These are phyloP conservation scores for Pyracantha coccinea DNA, from an alignment of 331 rosid genomes.

Conservation along the genomic window DNA sequence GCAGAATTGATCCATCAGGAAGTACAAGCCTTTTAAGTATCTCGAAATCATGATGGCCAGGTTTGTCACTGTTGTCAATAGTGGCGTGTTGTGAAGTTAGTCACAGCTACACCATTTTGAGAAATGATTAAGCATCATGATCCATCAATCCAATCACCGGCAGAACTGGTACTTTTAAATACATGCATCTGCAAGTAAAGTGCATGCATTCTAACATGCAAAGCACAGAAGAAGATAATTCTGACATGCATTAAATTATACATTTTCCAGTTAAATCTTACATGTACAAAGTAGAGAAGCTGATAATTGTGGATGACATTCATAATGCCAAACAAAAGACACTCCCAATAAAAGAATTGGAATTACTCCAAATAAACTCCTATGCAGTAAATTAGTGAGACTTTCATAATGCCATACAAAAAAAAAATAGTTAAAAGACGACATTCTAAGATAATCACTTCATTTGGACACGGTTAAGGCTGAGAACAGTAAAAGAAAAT, in stretches of 20 bases:
- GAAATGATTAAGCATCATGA: not conserved
- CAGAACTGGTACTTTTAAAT: not conserved
- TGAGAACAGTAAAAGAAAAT: not conserved
- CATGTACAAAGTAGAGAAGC: not conserved
- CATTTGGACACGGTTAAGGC: not conserved
- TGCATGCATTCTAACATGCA: not conserved
- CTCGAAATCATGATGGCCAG: slow-evolving; percentile 35
- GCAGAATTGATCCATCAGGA: slow-evolving; percentile 31
- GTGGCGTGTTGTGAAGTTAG: not conserved
- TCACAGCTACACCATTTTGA: not conserved
- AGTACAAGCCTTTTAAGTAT: slow-evolving; percentile 33
- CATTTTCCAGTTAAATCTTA: not conserved
- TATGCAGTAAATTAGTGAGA: not conserved
- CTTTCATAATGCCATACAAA: not conserved
- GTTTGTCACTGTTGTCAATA: slow-evolving; percentile 28
- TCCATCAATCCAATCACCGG: not conserved
- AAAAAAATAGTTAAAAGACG: not conserved
- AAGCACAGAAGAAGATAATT: not conserved
- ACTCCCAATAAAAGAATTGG: too few species aligned
- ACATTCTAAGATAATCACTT: not conserved
- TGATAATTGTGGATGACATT: too few species aligned
- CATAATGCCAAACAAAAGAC: too few species aligned
- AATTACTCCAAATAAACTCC: too few species aligned
- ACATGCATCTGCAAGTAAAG: not conserved
- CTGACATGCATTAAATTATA: not conserved